Evolutionary conservation across 2,329 filamentous ascomycete species (phyloP), one percentile per base, ranked within the genome.

Genomic region (Aspergillus sclerotialis): DNA sequence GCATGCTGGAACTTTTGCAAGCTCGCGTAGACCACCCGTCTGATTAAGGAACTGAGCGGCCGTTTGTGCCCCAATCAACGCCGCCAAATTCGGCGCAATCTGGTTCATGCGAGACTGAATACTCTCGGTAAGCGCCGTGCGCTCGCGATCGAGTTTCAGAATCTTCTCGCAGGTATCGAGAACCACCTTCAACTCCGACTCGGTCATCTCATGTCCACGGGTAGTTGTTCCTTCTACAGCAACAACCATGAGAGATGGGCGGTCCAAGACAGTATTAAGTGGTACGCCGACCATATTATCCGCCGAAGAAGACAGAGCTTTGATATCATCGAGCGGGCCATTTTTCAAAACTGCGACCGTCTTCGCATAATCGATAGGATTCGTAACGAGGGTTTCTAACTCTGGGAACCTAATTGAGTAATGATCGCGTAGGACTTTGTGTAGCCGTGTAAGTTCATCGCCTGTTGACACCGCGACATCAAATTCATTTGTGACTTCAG

Each of bases 41-140:
- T 87, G 86, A 61, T 95, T 95, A 51, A 98, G 82, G n/a, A 98
- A 76, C 63, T 96, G 90, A 4, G 92, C 92, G 6, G 92, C 90
- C 3, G 90, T 95, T 12, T 94, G 73, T 1, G 90, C 92, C 12
- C 92, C 92, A 38, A 98, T 84, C 12, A 98, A 75, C 1, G 80
- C 81, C 1, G 92, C 94, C 35, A 96, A 66, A 52, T 98, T 98
- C 0, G 92, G 92, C 4, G 92, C 92, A 56, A 96, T 96, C 21
- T 94, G 73, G 47, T 84, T 92, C 86, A 98, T 96, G 42, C 92
- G 84, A 23, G 90, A 95, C 63, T 95, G 86, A 11, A 98, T 92
- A 53, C 94, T 98, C 56, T 92, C 83, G 2, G 86, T 94, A 35
- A 98, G 73, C 1, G 80, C 84, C 42, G 76, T 82, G 63, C 95